These are phyloP conservation scores for Paspalum vaginatum DNA, from an alignment of 176 grass and related monocot genomes.

Conservation along the genomic window DNA sequence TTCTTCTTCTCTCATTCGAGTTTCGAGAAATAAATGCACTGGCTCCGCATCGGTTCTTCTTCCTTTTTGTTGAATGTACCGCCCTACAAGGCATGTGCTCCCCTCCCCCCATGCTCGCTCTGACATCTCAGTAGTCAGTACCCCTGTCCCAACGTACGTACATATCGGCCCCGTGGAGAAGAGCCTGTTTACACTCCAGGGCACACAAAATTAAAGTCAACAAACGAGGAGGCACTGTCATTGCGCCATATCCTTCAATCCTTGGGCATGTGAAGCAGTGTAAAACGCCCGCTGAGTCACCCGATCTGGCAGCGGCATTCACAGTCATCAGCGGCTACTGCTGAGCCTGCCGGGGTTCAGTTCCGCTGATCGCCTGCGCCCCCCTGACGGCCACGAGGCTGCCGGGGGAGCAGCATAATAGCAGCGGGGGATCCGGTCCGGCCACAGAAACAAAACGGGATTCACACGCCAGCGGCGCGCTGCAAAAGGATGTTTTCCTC, in stretches of 20 bases:
- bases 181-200: too few relatives aligned
- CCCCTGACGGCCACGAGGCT: slow-evolving; percentile 27
- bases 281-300: background rate
- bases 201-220: background rate
- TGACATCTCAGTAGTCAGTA: slow-evolving; percentile 21
- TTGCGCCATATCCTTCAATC: background rate
- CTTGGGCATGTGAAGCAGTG: background rate
- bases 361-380: too few relatives aligned
- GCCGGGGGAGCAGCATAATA: slow-evolving; percentile 47
- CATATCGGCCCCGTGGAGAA: too few relatives aligned
- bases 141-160: slow-evolving; percentile 4
- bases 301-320: slow-evolving; percentile 13
- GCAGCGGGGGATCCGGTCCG: slow-evolving; percentile 9
- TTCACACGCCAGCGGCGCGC: slow-evolving; percentile 46
- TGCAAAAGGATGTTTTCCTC: background rate
- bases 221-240: background rate
- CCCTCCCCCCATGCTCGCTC: background rate
- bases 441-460: slow-evolving; percentile 16
- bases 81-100: slow-evolving; percentile 38
- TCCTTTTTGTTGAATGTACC: background rate
- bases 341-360: background rate
- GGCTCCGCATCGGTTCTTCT: background rate
- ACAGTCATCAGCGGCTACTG: too few relatives aligned
- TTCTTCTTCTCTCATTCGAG: background rate
- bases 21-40: background rate